Evolutionary conservation across 192 early-diverging fungal genomes (phyloP), one percentile per base, ranked within the genome.

Genomic region (Fimicolochytrium jonesii): DNA sequence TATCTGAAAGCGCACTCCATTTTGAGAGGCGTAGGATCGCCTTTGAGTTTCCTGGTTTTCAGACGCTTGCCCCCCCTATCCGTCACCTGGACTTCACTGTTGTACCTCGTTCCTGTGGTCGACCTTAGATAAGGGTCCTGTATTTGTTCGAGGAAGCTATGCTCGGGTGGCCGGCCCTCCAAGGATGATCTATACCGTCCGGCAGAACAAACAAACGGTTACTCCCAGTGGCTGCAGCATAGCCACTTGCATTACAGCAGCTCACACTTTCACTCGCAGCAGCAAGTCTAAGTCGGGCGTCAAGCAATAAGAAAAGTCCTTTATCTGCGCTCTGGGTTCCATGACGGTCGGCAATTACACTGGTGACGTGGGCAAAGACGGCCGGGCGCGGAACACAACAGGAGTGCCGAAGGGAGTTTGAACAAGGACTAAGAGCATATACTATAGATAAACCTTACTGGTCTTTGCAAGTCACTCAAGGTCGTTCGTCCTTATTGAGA

Each of bases 291-390:
- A 71, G 31, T 88, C 84, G 35, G 78, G 73, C 29, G 87, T 81
- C 11, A 86, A 66, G 56, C 85, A 88, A 59, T 81, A 89, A 13
- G 89, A 86, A 61, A 86, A 91, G 62, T 88, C 88, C 46, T 68
- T 61, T 11, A 66, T 74, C 2, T 17, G 59, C 31, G 59, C 44
- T 18, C 50, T 36, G 1, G 56, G 17, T 25, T 68, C 62, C 62
- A 64, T 64, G 15, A n/a, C 48, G 48, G 23, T 39, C n/a, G n/a
- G n/a, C n/a, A 15, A 44, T 39, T 7, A 39, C 37, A 17, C n/a
- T 3, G 43, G 43, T 44, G 18, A 44, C 43, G 43, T 44, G 43
- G 9, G 37, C 37, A 11, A 17, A 17, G 37, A 39, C 37, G 9
- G 37, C 37, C 17, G 37, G 37, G 37, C 37, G 37, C 37, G n/a